These are phyloP conservation scores for Hordeum marinum DNA, from an alignment of 176 grass and related monocot species.

Conservation along the genomic window DNA sequence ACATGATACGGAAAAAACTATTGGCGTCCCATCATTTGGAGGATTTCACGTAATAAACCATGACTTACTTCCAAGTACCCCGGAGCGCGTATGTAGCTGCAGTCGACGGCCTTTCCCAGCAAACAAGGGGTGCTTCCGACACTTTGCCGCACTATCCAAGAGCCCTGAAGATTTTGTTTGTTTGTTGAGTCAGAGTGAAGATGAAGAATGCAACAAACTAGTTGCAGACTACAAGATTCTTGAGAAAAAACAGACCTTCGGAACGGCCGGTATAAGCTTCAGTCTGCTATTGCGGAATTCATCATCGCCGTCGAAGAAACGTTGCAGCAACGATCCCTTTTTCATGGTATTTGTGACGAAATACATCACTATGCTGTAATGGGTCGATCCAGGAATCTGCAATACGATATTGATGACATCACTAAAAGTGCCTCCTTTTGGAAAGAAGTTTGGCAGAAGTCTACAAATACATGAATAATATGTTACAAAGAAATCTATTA, in stretches of 20 bases:
- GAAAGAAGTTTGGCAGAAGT: neutral
- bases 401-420: neutral
- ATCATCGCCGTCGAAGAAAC: conserved; percentile 85
- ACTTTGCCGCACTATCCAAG: conserved; percentile 98
- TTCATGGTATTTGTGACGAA: conserved; percentile 52
- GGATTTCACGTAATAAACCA: neutral
- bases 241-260: conserved; percentile 47
- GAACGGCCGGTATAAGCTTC: conserved; percentile 88
- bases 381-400: conserved; percentile 85
- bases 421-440: neutral
- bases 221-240: neutral
- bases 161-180: conserved; percentile 42
- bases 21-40: neutral
- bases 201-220: neutral
- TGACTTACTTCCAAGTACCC: conserved; percentile 86
- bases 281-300: conserved; percentile 93
- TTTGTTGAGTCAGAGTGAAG: neutral
- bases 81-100: conserved; percentile 59
- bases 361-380: conserved; percentile 95
- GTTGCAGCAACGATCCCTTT: conserved; percentile 79
- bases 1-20: neutral
- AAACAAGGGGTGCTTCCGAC: conserved; percentile 82
- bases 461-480: neutral
- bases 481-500: neutral
- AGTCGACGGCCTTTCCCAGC: conserved; percentile 89